These are phyloP conservation scores for Ganoderma lingzhi DNA, from an alignment of 1,284 basidiomycete genomes.

Conservation along the genomic window DNA sequence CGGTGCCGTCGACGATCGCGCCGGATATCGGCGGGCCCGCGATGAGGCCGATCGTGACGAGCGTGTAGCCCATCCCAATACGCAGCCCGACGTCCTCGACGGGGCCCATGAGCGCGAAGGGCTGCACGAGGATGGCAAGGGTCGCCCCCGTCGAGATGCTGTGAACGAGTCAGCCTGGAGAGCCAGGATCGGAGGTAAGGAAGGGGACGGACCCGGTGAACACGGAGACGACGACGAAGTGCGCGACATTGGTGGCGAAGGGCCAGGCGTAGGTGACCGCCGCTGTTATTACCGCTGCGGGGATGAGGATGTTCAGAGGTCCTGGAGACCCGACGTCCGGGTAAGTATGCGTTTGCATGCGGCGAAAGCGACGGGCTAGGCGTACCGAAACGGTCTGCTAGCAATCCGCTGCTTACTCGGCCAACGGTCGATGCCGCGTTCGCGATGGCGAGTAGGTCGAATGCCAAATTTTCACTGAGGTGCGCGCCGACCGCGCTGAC, in stretches of 20 bases:
- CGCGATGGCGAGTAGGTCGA: conserved; percentile 54
- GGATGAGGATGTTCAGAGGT: conserved; percentile 61
- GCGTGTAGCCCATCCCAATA: conserved; percentile 58
- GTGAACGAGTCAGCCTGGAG: conserved; percentile 41
- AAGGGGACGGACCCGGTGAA: neutral
- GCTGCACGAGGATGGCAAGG: conserved; percentile 58
- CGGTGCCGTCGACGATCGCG: conserved; percentile 51
- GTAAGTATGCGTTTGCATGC: too few relatives aligned
- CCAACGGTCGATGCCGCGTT: conserved; percentile 51
- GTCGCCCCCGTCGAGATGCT: conserved; percentile 64
- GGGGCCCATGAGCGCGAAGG: conserved; percentile 62
- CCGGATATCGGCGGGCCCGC: conserved; percentile 62
- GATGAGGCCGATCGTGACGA: conserved; percentile 51
- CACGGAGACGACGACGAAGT: conserved; percentile 49
- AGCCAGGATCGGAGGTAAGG: neutral
- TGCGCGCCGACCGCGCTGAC: conserved; percentile 35
- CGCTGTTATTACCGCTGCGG: conserved; percentile 54
- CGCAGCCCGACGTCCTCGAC: conserved; percentile 61
- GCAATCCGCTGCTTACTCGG: conserved; percentile 46
- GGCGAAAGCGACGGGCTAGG: neutral
- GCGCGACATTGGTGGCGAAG: conserved; percentile 48
- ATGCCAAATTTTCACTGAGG: conserved; percentile 44
- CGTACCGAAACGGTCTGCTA: conserved; percentile 48
- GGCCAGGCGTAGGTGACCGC: conserved; percentile 66
- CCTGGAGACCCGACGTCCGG: conserved; percentile 41